These are phyloP conservation scores for Yamadazyma siamensis DNA, from an alignment of 1,139 yeast genomes.

Conservation along the genomic window DNA sequence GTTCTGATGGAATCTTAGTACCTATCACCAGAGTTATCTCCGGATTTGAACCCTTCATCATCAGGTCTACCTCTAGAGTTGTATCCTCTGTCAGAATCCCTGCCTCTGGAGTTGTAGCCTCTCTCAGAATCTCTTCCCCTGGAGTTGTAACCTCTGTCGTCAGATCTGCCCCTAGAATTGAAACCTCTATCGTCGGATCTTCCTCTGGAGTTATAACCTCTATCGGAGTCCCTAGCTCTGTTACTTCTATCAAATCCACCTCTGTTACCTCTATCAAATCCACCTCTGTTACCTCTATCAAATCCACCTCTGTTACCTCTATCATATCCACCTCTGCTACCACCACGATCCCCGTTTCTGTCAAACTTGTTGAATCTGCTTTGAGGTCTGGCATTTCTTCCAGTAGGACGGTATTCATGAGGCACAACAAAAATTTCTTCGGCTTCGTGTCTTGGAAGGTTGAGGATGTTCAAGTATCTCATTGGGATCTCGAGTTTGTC, in stretches of 20 bases:
- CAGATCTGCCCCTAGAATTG: not conserved
- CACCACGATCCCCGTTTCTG: conserved; percentile 12
- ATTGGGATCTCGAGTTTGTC: conserved; percentile 8
- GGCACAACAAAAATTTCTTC: conserved; percentile 21
- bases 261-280: not conserved
- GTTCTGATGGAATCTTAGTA: too few relatives aligned
- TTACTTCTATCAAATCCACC: conserved; percentile 1
- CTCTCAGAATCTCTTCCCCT: too few relatives aligned
- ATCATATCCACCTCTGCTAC: conserved; percentile 17
- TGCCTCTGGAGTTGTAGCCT: too few relatives aligned
- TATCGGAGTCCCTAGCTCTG: too few relatives aligned
- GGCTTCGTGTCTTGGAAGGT: conserved; percentile 15
- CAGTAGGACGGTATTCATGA: conserved; percentile 13
- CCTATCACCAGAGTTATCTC: too few relatives aligned
- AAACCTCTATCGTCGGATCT: too few relatives aligned
- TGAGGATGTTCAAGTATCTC: conserved; percentile 9
- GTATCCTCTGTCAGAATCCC: too few relatives aligned
- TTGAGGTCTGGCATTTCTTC: conserved; percentile 1
- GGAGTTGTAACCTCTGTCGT: not conserved
- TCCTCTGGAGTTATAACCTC: too few relatives aligned
- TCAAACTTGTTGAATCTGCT: conserved; percentile 5
- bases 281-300: conserved; percentile 3
- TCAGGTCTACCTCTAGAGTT: not conserved
- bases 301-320: conserved; percentile 1
- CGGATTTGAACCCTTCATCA: not conserved